Percentiles rank a stretch among this genome's conserved stretches.
Evolutionary conservation across 2,329 filamentous ascomycete species (phyloP).

Genomic region (Lecanosticta acicola): DNA sequence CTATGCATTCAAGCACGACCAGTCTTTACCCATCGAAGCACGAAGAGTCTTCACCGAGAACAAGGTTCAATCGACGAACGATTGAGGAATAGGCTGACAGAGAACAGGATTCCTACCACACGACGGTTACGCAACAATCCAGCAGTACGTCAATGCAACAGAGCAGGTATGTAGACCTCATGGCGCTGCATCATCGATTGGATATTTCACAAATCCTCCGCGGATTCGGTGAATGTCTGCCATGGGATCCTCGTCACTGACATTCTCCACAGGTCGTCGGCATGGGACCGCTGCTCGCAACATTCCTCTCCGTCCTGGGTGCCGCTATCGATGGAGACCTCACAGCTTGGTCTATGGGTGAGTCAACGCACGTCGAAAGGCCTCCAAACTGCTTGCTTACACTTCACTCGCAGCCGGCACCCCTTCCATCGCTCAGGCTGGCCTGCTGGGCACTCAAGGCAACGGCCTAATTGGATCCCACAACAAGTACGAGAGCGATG

Average conservation of each 20-base stretch:
- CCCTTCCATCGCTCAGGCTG: conserved; percentile 12
- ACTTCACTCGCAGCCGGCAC: too few species aligned
- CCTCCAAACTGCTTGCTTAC: too few species aligned
- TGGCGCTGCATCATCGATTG: too few species aligned
- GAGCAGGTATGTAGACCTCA: too few species aligned
- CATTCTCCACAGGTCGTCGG: conserved; percentile 32
- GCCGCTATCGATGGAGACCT: conserved; percentile 31
- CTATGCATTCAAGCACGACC: too few species aligned
- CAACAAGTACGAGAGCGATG: conserved; percentile 35
- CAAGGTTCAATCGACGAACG: too few species aligned
- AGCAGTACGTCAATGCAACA: conserved; percentile 28
- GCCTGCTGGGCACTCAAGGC: conserved; percentile 11
- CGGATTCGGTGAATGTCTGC: too few species aligned
- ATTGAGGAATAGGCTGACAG: neutral
- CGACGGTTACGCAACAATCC: conserved; percentile 30
- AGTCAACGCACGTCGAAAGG: too few species aligned
- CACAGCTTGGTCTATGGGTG: conserved; percentile 29
- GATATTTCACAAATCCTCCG: too few species aligned
- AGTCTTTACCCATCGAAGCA: too few species aligned
- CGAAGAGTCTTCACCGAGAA: too few species aligned
- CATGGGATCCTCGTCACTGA: too few species aligned
- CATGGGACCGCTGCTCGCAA: conserved; percentile 31
- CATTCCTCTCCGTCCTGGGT: conserved; percentile 31
- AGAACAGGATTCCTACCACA: conserved; percentile 25
- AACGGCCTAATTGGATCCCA: conserved; percentile 27